A percentile compares a stretch with the other conserved stretches of the same genome.
Evolutionary conservation across 352 stramenopile genomes (phyloP).

Genomic region (Phytophthora gonapodyides): DNA sequence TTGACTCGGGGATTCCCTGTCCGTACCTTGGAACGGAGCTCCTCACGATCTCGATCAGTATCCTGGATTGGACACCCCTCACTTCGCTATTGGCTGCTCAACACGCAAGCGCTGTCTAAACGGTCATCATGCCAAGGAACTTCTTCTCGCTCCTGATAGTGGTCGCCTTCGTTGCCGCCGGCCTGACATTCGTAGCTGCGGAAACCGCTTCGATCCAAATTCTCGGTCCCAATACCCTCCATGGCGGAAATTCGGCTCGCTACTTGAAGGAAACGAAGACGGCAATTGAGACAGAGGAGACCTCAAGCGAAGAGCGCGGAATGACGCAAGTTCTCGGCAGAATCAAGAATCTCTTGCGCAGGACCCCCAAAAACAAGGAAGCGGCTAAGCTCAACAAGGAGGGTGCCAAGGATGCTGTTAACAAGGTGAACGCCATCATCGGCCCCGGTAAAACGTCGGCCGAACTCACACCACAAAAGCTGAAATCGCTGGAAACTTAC

Average conservation of each 20-base stretch:
- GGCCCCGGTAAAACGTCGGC: constrained; percentile 8
- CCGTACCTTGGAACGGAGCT: constrained; percentile 3
- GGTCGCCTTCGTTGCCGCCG: constrained; percentile 4
- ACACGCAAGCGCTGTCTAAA: background rate
- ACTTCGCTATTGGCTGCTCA: constrained; percentile 18
- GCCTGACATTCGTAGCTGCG: background rate
- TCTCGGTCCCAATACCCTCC: background rate
- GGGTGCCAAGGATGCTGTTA: constrained; percentile 13
- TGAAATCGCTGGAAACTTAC: constrained; percentile 12
- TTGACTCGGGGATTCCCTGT: background rate
- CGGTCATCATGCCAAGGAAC: constrained; percentile 9
- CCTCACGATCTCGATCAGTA: constrained; percentile 19
- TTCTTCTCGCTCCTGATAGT: constrained; percentile 2
- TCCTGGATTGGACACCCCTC: constrained; percentile 3
- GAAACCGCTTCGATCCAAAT: constrained; percentile 1
- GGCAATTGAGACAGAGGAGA: background rate
- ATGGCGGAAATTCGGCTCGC: background rate
- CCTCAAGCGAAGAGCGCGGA: constrained; percentile 3
- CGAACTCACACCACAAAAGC: constrained; percentile 15
- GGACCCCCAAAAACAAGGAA: constrained; percentile 2
- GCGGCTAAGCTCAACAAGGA: constrained; percentile 10
- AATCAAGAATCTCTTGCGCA: constrained; percentile 10
- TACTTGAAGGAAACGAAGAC: constrained; percentile 6
- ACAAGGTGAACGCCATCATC: constrained; percentile 15
- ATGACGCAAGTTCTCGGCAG: background rate